phyloP scores from a whole-genome alignment of 352 stramenopile species.

The Thalassiosira hispida region DNA sequence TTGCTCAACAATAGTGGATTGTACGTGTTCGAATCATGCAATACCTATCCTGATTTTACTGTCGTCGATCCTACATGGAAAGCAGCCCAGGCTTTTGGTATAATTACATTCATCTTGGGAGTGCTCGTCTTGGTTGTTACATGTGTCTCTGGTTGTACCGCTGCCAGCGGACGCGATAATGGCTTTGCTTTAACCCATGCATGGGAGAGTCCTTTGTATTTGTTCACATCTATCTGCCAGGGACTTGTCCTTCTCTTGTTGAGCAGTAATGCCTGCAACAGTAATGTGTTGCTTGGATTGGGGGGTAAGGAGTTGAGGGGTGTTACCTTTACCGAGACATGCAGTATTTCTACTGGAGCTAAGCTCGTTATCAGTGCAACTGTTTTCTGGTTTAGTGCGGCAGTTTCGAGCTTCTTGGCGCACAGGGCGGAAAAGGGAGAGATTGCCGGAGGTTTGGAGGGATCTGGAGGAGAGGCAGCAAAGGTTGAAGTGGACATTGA shows the following conservation, averaged over 20 bases:
- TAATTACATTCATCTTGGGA: constrained; percentile 1
- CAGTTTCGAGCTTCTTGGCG: constrained; percentile 2
- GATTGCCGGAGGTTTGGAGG: background rate
- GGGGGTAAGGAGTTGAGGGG: background rate
- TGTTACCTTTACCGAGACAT: background rate
- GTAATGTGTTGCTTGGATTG: background rate
- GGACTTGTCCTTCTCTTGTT: constrained; percentile 16
- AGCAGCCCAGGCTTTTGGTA: constrained; percentile 15
- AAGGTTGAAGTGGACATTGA: too few species aligned
- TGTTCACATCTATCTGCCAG: constrained; percentile 3
- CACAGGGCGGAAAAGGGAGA: constrained; percentile 15
- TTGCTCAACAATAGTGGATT: background rate
- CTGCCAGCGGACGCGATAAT: too few species aligned
- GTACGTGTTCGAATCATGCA: constrained; percentile 12
- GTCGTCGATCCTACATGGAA: constrained; percentile 15
- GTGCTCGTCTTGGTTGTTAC: background rate
- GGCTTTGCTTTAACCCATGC: background rate
- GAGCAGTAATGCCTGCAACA: constrained; percentile 8
- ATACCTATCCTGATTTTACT: constrained; percentile 16
- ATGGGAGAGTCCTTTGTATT: background rate
- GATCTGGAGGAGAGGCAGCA: too few species aligned
- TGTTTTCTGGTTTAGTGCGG: constrained; percentile 2
- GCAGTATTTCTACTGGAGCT: background rate
- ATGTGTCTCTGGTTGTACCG: background rate
- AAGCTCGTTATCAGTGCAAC: constrained; percentile 12